Base-by-base conservation (phyloP, 2,329 filamentous ascomycete species). In the Parascedosporium putredinis region DNA sequence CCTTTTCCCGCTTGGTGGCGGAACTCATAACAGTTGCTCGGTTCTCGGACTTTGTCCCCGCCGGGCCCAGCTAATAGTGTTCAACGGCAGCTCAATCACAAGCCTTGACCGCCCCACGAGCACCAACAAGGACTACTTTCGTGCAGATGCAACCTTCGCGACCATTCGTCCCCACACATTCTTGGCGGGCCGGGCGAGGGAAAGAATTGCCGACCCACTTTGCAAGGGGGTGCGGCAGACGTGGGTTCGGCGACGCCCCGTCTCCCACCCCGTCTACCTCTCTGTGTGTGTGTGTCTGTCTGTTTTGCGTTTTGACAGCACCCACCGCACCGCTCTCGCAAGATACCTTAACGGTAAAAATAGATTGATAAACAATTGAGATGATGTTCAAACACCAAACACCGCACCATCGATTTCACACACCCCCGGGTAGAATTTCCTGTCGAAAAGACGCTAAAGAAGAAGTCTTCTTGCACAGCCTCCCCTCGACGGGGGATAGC, bases 381-480 rank as follows among this genome's bases (percentile, higher is more conserved):
- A 42, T 42, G 38, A 42, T 24, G 38, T 20, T 42, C 38, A 42
- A 42, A 20, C 38, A 8, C 18, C n/a, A n/a, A n/a, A n/a, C n/a
- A n/a, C n/a, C n/a, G 38, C 20, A 16, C 7, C 38, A 42, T 20
- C 10, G 16, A 10, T 20, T 20, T 20, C 20, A 20, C 20, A 22
- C 20, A 23, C 16, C 20, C 36, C 27, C 27, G 27, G 36, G 36
- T 40, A 5, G 14, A 36, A 16, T 36, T 2, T 16, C n/a, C 20
- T 42, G 16, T 42, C 23, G 38, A 16, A 42, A 42, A 16, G n/a
- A 5, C 38, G 18, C 38, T 22, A 42, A 42, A 20, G n/a, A n/a
- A n/a, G n/a, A n/a, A n/a, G n/a, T n/a, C n/a, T n/a, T 42, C 38
- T 42, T 42, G 38, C 38, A 42, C 38, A 24, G 38, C 38, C 38